Evolutionary conservation across 2,329 filamentous ascomycete species (phyloP), one percentile per base, ranked within the genome.

Genomic region (Blumeria graminis): DNA sequence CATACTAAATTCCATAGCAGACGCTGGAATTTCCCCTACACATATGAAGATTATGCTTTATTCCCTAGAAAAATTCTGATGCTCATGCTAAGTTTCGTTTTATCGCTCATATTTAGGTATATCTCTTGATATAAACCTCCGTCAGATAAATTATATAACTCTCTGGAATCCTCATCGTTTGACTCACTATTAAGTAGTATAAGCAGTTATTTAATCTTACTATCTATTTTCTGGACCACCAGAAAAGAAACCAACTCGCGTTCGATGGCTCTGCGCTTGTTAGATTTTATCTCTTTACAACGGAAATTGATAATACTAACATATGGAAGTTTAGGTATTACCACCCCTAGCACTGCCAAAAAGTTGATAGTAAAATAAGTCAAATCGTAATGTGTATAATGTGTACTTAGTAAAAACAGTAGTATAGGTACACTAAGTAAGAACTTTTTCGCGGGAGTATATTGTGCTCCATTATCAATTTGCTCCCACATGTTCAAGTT

Each of bases 401-500:
- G 92, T 28, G 92, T 98, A 76, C 90, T 96, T 65, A 96, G 75
- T 57, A 98, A 77, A 69, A 98, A 98, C 61, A 98, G 77, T 61
- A 89, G 77, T 64, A 98, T 94, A 41, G 92, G 92, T 36, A 96
- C 90, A 65, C 84, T 87, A 64, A 96, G 81, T 58, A 98, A 75
- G 67, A 98, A 98, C 71, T 98, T 98, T 76, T 98, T 98, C 62
- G 92, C 86, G 3, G 92, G 92, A 0, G 92, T 98, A 73, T 96
- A 98, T 70, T 98, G 92, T 64, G 92, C 92, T 51, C 92, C 92
- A 66, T 96, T 93, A 74, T 98, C 92, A 69, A 98, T 98, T 72
- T 98, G 92, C 74, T 98, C 92, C 92, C 92, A 98, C 92, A 98
- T 96, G 73, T 96, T 98, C 67, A 98, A 77, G 70, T 98, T 96